Evolutionary conservation across 345 rosid species (phyloP).

Genomic region (Salix purpurea): DNA sequence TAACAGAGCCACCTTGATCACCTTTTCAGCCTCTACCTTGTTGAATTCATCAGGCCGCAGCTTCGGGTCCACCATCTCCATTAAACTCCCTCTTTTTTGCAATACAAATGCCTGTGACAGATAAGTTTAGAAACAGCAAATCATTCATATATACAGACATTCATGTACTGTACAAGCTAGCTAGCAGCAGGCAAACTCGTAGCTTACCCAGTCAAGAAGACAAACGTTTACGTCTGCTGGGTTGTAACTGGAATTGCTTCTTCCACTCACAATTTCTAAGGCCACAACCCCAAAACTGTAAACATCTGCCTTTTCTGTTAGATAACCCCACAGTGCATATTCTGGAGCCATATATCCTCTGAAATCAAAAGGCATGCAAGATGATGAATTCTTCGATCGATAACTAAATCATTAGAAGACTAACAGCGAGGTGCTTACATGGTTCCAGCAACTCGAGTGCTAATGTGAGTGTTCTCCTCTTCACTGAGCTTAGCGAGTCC

Average conservation of each 20-base stretch:
- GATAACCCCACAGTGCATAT: slow-evolving; percentile 48
- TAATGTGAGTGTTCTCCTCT: slow-evolving; percentile 63
- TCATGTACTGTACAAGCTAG: no score
- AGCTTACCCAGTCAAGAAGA: slow-evolving; percentile 49
- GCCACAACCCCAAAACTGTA: slow-evolving; percentile 56
- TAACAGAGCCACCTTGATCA: slow-evolving; percentile 36
- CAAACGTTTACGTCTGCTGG: slow-evolving; percentile 30
- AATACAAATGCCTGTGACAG: slow-evolving; percentile 23
- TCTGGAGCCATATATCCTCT: slow-evolving; percentile 64
- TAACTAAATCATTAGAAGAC: no score
- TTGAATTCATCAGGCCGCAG: slow-evolving; percentile 17
- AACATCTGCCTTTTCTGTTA: slow-evolving; percentile 52
- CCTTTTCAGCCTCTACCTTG: slow-evolving; percentile 27
- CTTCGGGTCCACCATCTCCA: slow-evolving; percentile 33
- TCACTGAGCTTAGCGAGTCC: slow-evolving; percentile 68
- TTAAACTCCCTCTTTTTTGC: slow-evolving; percentile 23
- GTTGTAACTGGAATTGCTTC: slow-evolving; percentile 22
- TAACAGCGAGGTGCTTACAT: slow-evolving; percentile 28
- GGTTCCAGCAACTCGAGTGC: slow-evolving; percentile 67
- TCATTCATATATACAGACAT: no score
- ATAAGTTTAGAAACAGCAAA: no score
- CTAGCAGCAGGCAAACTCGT: background rate
- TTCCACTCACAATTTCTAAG: slow-evolving; percentile 44
- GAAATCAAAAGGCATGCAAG: slow-evolving; percentile 5
- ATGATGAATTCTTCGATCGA: no score